Evolutionary conservation across 495 filamentous ascomycete genomes (phyloP).

Genomic region (Hypoxylon rickii): DNA sequence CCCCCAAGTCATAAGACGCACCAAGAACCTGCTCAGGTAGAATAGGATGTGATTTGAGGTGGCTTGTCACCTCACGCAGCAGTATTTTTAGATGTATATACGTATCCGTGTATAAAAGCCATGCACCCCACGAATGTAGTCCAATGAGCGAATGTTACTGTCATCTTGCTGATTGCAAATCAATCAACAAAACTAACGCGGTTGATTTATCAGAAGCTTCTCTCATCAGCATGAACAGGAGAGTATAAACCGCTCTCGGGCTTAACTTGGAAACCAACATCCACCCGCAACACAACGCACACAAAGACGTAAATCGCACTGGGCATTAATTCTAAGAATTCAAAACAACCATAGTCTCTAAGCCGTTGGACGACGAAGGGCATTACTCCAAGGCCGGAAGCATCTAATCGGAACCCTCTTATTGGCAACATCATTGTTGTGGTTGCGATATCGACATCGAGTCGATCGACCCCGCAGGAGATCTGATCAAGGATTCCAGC

Average conservation of each 20-base stretch:
- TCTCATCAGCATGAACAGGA: no score
- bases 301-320: no score
- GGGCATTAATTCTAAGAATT: no score
- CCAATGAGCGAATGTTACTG: slow-evolving; percentile 22
- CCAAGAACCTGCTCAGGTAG: slow-evolving; percentile 16
- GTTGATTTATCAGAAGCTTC: slow-evolving; percentile 8
- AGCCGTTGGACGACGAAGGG: no score
- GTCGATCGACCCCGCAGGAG: slow-evolving; percentile 21
- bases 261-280: no score
- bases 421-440: slow-evolving; percentile 2
- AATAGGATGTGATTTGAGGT: slow-evolving; percentile 10
- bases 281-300: no score
- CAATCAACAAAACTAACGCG: slow-evolving; percentile 11
- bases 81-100: slow-evolving; percentile 34
- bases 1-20: slow-evolving; percentile 40
- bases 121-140: slow-evolving; percentile 29
- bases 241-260: no score
- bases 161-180: slow-evolving; percentile 20
- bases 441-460: slow-evolving; percentile 8
- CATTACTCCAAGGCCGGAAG: no score
- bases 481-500: slow-evolving; percentile 29
- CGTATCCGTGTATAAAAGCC: slow-evolving; percentile 30
- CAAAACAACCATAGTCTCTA: no score
- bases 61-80: slow-evolving; percentile 12
- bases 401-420: background rate